phyloP scores from a whole-genome alignment of 805 yeast genomes.

The Dipodascopsis tothii region DNA sequence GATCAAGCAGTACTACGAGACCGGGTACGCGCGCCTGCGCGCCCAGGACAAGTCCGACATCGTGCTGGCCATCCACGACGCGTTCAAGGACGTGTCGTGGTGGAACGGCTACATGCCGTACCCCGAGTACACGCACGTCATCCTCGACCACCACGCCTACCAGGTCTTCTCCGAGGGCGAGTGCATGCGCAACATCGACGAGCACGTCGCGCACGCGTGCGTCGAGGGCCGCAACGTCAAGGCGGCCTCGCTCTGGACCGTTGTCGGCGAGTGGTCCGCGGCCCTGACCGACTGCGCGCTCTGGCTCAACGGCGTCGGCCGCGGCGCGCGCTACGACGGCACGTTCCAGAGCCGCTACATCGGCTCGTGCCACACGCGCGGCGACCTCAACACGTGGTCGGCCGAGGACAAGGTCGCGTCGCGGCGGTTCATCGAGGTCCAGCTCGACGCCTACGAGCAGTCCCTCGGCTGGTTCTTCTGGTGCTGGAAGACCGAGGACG shows the following conservation, averaged over 20 bases:
- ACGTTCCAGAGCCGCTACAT: conserved; percentile 36
- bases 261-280: conserved; percentile 85
- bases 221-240: conserved; percentile 40
- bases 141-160: conserved; percentile 76
- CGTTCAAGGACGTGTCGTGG: conserved; percentile 43
- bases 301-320: conserved; percentile 81
- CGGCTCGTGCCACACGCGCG: conserved; percentile 53
- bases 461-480: conserved; percentile 85
- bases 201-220: conserved; percentile 53
- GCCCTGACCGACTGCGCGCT: conserved; percentile 85
- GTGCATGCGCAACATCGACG: conserved; percentile 50
- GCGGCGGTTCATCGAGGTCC: conserved; percentile 78
- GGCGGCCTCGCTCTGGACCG: conserved; percentile 45
- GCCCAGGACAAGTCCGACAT: conserved; percentile 41
- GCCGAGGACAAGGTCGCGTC: conserved; percentile 47
- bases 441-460: conserved; percentile 72
- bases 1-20: conserved; percentile 49
- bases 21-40: conserved; percentile 62
- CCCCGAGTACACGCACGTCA: conserved; percentile 53
- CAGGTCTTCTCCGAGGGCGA: conserved; percentile 69
- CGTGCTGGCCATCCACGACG: conserved; percentile 61
- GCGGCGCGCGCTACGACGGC: conserved; percentile 77
- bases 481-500: conserved; percentile 83
- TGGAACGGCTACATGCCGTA: conserved; percentile 50
- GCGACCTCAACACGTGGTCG: conserved; percentile 50